phyloP scores from a whole-genome alignment of 176 grass and related monocot species.

The Calamus simplicifolius region DNA sequence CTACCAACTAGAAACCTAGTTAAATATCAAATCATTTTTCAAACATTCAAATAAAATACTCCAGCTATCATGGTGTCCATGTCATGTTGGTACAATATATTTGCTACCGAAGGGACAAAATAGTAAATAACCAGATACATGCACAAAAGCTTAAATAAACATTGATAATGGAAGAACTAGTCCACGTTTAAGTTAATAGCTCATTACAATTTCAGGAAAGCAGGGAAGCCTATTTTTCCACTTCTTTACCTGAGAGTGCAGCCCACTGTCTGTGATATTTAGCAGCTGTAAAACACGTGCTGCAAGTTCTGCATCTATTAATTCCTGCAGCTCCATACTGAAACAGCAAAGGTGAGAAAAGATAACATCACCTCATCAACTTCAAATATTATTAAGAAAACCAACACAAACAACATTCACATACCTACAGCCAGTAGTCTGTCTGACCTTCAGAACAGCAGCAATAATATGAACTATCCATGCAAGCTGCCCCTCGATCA shows the following conservation, averaged over 20 bases:
- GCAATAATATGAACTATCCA: constrained; percentile 98
- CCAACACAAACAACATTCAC: constrained; percentile 12
- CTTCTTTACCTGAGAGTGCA: constrained; percentile 66
- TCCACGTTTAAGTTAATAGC: no score
- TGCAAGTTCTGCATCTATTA: constrained; percentile 94
- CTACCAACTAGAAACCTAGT: no score
- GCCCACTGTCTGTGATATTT: constrained; percentile 71
- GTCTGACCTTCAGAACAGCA: constrained; percentile 88
- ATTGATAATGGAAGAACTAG: no score
- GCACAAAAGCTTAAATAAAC: no score
- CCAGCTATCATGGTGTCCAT: no score
- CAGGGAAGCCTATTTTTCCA: constrained; percentile 14
- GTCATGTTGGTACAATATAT: no score
- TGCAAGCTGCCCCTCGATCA: constrained; percentile 94
- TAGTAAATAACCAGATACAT: no score
- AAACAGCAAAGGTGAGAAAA: constrained; percentile 24
- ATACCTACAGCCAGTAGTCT: constrained; percentile 71
- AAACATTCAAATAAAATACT: no score
- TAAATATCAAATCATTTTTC: no score
- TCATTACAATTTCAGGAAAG: no score
- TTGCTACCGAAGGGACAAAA: no score
- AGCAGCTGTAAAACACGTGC: constrained; percentile 92
- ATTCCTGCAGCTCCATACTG: constrained; percentile 84
- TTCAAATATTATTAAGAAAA: constrained; percentile 20
- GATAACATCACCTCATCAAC: constrained; percentile 6